phyloP scores from a whole-genome alignment of 2,329 filamentous ascomycete genomes.

The Exophiala viscosa region DNA sequence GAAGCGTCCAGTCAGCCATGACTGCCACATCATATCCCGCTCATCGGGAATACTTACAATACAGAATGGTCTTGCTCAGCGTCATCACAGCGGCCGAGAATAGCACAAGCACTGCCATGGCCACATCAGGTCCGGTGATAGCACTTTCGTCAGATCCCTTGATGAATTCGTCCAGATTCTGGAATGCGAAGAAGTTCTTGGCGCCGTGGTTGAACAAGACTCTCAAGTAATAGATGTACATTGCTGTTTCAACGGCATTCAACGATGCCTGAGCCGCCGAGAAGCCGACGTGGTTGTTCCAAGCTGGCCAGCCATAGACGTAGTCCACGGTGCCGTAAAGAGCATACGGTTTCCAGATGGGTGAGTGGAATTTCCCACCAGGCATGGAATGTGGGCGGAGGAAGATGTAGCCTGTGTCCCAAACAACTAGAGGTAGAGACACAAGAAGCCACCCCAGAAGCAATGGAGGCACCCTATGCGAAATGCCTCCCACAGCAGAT shows the following conservation, averaged over 20 bases:
- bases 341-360: slow-evolving; percentile 72
- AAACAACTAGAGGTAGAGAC: slow-evolving; percentile 72
- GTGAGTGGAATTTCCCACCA: slow-evolving; percentile 67
- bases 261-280: slow-evolving; percentile 68
- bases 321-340: slow-evolving; percentile 77
- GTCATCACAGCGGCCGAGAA: slow-evolving; percentile 62
- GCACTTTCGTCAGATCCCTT: slow-evolving; percentile 20
- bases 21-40: not conserved
- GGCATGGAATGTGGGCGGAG: slow-evolving; percentile 78
- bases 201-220: slow-evolving; percentile 7
- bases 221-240: slow-evolving; percentile 62
- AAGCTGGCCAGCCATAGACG: slow-evolving; percentile 75
- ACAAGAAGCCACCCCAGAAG: slow-evolving; percentile 68
- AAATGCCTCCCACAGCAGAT: slow-evolving; percentile 40
- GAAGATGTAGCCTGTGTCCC: slow-evolving; percentile 78
- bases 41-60: slow-evolving; percentile 50
- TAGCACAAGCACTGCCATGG: slow-evolving; percentile 51
- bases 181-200: slow-evolving; percentile 28
- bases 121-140: slow-evolving; percentile 46
- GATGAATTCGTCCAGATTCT: slow-evolving; percentile 36
- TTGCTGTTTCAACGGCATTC: slow-evolving; percentile 64
- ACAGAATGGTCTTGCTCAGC: slow-evolving; percentile 64
- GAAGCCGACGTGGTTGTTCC: slow-evolving; percentile 66
- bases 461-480: slow-evolving; percentile 58
- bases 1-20: slow-evolving; percentile 2